Percentiles rank a stretch among this genome's conserved stretches.
These are phyloP conservation scores for Fusarium sp. DNA, from an alignment of 2,329 filamentous ascomycete species.

Conservation along the genomic window DNA sequence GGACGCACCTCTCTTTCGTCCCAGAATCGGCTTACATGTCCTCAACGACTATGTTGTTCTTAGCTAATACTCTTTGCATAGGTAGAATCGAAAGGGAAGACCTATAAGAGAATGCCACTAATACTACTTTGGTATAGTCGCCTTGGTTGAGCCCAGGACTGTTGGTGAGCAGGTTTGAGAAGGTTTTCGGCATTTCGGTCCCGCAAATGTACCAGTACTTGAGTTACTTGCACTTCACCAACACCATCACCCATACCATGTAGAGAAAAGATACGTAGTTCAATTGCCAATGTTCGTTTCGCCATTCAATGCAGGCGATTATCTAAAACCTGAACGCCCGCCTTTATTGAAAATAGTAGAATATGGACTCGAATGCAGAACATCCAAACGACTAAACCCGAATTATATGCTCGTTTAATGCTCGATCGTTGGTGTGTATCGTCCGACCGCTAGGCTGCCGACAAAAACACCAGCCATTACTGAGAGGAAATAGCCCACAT, in stretches of 20 bases:
- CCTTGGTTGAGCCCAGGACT: not conserved
- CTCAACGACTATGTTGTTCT: not conserved
- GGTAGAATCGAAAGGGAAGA: not conserved
- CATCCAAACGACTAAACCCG: not conserved
- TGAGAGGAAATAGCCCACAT: constrained; percentile 85
- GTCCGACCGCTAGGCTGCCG: constrained; percentile 84
- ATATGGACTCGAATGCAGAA: not conserved
- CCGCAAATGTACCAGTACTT: constrained; percentile 52
- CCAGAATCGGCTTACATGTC: too few species aligned
- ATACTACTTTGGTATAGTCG: constrained; percentile 19
- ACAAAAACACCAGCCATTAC: constrained; percentile 83
- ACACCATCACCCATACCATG: not conserved
- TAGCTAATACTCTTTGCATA: too few species aligned
- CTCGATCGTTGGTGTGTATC: constrained; percentile 67
- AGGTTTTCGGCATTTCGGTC: constrained; percentile 54
- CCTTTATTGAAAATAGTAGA: not conserved
- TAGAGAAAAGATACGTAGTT: not conserved
- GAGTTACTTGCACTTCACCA: constrained; percentile 19
- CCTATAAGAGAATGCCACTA: constrained; percentile 1
- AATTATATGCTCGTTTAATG: constrained; percentile 50
- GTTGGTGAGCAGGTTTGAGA: constrained; percentile 62
- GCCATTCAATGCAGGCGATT: not conserved
- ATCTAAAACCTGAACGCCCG: not conserved
- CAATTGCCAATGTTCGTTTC: too few species aligned
- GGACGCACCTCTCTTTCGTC: too few species aligned